phyloP scores from a whole-genome alignment of 495 filamentous ascomycete genomes.

The Neurospora tetrasperma region DNA sequence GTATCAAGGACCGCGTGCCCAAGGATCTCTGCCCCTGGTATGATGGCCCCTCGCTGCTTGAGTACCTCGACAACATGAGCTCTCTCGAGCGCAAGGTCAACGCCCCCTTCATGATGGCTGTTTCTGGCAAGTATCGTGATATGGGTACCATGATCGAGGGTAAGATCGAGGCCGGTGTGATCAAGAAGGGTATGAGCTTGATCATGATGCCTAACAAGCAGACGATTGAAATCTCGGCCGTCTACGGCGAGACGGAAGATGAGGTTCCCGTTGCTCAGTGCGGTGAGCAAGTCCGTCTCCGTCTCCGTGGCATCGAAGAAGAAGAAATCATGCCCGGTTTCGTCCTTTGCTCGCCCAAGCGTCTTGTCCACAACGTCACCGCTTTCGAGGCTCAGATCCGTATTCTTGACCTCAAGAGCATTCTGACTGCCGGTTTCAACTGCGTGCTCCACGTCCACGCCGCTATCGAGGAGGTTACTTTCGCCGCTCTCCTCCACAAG shows the following conservation, averaged over 20 bases:
- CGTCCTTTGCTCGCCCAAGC: conserved; percentile 85
- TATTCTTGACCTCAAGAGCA: conserved; percentile 89
- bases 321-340: conserved; percentile 95
- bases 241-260: conserved; percentile 96
- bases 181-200: conserved; percentile 75
- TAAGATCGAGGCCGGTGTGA: conserved; percentile 82
- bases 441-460: conserved; percentile 85
- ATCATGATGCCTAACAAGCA: conserved; percentile 93
- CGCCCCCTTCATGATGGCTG: conserved; percentile 98
- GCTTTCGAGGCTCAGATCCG: conserved; percentile 94
- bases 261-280: conserved; percentile 70
- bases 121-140: conserved; percentile 90
- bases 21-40: conserved; percentile 73
- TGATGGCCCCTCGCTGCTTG: conserved; percentile 83
- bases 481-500: conserved; percentile 79
- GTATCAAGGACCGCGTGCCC: conserved; percentile 81
- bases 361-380: conserved; percentile 80
- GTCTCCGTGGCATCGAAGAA: conserved; percentile 89
- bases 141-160: conserved; percentile 98
- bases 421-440: conserved; percentile 72
- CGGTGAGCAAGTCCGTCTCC: conserved; percentile 89
- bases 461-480: conserved; percentile 91
- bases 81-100: conserved; percentile 91
- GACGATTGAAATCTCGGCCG: conserved; percentile 62
- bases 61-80: conserved; percentile 85